Base-by-base conservation (phyloP, 2,329 filamentous ascomycete species). In the Cyphellophora europaea region DNA sequence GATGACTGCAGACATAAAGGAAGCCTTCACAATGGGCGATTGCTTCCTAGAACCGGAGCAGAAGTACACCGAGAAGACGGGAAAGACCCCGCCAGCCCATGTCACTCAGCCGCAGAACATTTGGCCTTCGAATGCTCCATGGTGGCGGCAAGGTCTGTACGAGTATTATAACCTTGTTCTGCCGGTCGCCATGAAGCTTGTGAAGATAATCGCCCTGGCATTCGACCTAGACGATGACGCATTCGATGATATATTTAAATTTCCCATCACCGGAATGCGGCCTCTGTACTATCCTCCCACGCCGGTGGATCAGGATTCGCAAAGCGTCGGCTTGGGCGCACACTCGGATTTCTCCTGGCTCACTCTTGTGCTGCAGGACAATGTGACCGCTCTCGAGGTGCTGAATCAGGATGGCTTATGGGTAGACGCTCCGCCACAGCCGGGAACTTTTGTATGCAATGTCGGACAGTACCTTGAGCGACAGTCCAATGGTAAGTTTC, bases 341-440 rank as follows among this genome's bases (percentile, higher is more conserved):
- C 61, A 63, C 40, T 58, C 59, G 0, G 64, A 68, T 46, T 62
- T 56, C 33, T 62, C 62, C 2, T 62, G 66, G 34, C 50, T 68
- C 6, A 68, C 64, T 2, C 50, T 69, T 2, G 51, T 68, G 11
- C 58, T 65, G 38, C 63, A 67, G 49, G 63, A 66, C 44, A 43
- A 51, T 4, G 65, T 62, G 2, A 61, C 61, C n/a, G 65, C 61
- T 0, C 51, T 69, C 5, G 63, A 69, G 47, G 64, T 68, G 2
- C 54, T 57, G 27, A 62, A 67, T 37, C 55, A 56, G 3, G 49
- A 53, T 5, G 59, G 57, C 2, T 42, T 57, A 13, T 68, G 63
- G 59, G 52, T 66, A 8, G 36, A 56, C 2, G 63, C 60, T 5
- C 58, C 61, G 1, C 61, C 61, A 35, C 48, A 66, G 3, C 54